These are phyloP conservation scores for Ormosia semicastrata DNA, from an alignment of 306 rosid species.

Conservation along the genomic window DNA sequence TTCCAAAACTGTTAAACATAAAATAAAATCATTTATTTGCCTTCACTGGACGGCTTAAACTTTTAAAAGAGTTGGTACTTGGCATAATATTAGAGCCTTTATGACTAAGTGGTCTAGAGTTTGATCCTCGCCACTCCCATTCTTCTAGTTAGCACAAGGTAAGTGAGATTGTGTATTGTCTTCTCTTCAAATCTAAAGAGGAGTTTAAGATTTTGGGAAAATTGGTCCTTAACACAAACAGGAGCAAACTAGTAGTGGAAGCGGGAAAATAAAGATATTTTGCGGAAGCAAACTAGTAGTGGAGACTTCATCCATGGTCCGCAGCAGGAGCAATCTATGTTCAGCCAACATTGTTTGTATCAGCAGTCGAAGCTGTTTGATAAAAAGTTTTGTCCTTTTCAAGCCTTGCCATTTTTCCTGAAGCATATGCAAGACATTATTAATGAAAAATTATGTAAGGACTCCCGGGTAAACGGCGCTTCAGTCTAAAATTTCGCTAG, in stretches of 20 bases:
- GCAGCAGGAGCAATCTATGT: neutral
- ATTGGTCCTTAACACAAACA: no score
- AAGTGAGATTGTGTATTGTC: no score
- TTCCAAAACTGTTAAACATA: neutral
- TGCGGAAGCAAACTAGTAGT: neutral
- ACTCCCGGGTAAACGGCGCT: neutral
- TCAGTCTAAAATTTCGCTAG: neutral
- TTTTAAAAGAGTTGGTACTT: no score
- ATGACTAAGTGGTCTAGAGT: no score
- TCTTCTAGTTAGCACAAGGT: no score
- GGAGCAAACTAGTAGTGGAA: neutral
- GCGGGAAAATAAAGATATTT: neutral
- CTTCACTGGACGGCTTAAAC: no score
- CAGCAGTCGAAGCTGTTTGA: neutral
- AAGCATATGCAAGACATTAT: neutral
- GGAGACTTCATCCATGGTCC: neutral
- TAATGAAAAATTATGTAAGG: neutral
- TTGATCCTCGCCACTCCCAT: no score
- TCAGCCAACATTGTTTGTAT: neutral
- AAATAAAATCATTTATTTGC: no score
- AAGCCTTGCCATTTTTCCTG: neutral
- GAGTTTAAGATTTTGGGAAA: no score
- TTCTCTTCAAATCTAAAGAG: no score
- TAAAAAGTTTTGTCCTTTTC: neutral
- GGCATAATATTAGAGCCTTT: no score